These are phyloP conservation scores for Leishmania braziliensis DNA, from an alignment of 208 protist genomes.

Conservation along the genomic window DNA sequence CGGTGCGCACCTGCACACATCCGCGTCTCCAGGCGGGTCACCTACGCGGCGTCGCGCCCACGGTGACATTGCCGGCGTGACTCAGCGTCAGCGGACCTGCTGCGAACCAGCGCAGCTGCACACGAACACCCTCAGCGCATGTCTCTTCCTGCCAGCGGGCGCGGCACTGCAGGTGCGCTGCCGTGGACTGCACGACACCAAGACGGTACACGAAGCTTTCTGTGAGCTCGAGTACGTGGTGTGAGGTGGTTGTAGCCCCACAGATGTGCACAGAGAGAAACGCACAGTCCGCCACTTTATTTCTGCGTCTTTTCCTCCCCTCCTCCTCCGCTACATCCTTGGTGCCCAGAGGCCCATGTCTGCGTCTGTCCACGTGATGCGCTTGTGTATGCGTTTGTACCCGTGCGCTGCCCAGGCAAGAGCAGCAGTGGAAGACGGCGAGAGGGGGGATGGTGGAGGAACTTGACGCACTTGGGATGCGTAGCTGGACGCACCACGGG, in stretches of 20 bases:
- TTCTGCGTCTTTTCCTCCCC: neutral
- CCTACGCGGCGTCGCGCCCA: constrained; percentile 8
- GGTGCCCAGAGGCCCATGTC: neutral
- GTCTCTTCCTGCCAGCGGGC: constrained; percentile 46
- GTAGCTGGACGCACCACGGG: neutral
- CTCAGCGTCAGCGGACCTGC: constrained; percentile 27
- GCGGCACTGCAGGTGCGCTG: constrained; percentile 51
- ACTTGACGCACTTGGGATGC: neutral
- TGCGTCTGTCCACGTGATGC: neutral
- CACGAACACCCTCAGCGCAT: constrained; percentile 51
- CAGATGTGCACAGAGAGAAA: neutral
- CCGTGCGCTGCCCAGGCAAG: neutral
- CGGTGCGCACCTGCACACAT: neutral
- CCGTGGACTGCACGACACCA: constrained; percentile 29
- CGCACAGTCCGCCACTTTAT: neutral
- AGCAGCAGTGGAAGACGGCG: neutral
- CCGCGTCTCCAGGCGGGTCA: neutral
- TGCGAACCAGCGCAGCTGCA: constrained; percentile 38
- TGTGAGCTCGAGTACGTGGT: constrained; percentile 61
- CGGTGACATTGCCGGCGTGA: constrained; percentile 6
- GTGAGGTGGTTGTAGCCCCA: constrained; percentile 5
- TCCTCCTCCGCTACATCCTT: neutral
- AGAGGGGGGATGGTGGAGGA: neutral
- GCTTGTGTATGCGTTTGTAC: neutral
- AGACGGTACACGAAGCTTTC: constrained; percentile 46